Evolutionary conservation across 2,329 filamentous ascomycete species (phyloP).

Genomic region (Fusarium sp.): DNA sequence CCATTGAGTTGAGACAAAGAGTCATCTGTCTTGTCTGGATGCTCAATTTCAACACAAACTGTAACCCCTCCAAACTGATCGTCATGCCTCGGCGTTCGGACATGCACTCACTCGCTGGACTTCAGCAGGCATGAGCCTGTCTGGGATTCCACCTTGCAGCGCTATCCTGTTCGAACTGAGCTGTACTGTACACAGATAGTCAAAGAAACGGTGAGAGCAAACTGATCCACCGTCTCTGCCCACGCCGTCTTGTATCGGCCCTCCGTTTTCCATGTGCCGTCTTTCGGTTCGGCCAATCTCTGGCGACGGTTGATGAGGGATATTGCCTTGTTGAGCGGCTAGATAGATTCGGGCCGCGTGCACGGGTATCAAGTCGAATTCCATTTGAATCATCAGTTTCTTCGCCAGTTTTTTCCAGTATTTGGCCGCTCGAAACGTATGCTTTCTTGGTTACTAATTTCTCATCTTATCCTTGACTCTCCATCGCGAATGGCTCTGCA

Average conservation of each 20-base stretch:
- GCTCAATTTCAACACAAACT: slow-evolving; percentile 22
- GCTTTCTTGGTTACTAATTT: not conserved
- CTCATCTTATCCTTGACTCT: not conserved
- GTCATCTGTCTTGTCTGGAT: slow-evolving; percentile 16
- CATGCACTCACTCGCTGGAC: slow-evolving; percentile 12
- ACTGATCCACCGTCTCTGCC: slow-evolving; percentile 34
- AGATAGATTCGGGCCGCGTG: slow-evolving; percentile 44
- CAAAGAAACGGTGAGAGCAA: slow-evolving; percentile 29
- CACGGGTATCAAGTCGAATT: slow-evolving; percentile 35
- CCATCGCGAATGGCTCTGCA: not conserved
- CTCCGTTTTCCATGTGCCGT: slow-evolving; percentile 35
- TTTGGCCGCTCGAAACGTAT: not conserved
- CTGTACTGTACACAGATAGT: not conserved
- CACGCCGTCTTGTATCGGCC: slow-evolving; percentile 18
- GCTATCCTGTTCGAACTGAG: slow-evolving; percentile 13
- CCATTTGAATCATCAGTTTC: slow-evolving; percentile 11
- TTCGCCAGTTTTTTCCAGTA: not conserved
- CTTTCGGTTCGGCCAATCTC: slow-evolving; percentile 32
- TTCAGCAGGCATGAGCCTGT: not conserved
- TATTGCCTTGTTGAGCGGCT: slow-evolving; percentile 31
- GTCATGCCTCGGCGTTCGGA: slow-evolving; percentile 20
- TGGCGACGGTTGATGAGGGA: slow-evolving; percentile 2
- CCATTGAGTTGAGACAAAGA: not conserved
- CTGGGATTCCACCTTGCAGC: slow-evolving; percentile 5
- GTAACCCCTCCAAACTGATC: slow-evolving; percentile 29